Evolutionary conservation across 352 stramenopile species (phyloP).

Genomic region (Phytophthora hybrid): DNA sequence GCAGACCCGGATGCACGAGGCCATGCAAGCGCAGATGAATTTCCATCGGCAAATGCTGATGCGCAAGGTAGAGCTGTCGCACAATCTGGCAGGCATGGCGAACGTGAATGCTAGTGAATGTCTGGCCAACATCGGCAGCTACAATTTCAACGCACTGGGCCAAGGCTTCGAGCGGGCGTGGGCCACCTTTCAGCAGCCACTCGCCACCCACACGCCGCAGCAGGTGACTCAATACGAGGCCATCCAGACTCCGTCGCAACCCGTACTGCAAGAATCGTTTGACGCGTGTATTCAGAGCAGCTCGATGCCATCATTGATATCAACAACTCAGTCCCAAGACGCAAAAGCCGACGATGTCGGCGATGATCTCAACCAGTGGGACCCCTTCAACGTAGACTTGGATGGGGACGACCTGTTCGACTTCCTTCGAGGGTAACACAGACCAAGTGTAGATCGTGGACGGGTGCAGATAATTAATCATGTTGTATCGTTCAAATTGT

Average conservation of each 20-base stretch:
- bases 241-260: constrained; percentile 14
- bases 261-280: neutral
- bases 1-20: constrained; percentile 77
- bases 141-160: constrained; percentile 9
- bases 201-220: constrained; percentile 3
- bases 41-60: constrained; percentile 85
- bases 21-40: constrained; percentile 87
- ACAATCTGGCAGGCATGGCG: constrained; percentile 28
- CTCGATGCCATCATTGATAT: constrained; percentile 15
- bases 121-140: neutral
- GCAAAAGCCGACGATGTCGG: constrained; percentile 37
- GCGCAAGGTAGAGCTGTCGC: constrained; percentile 76
- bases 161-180: constrained; percentile 5
- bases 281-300: neutral
- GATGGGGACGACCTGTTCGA: constrained; percentile 83
- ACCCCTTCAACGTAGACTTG: constrained; percentile 74
- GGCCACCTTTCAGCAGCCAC: constrained; percentile 15
- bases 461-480: too few relatives aligned
- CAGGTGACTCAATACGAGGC: constrained; percentile 4
- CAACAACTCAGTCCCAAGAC: neutral
- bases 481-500: too few relatives aligned
- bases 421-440: constrained; percentile 70
- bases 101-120: neutral
- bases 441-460: neutral
- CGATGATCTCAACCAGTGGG: constrained; percentile 62